These are phyloP conservation scores for Pseudonectria buxi DNA, from an alignment of 2,329 filamentous ascomycete genomes.

Conservation along the genomic window DNA sequence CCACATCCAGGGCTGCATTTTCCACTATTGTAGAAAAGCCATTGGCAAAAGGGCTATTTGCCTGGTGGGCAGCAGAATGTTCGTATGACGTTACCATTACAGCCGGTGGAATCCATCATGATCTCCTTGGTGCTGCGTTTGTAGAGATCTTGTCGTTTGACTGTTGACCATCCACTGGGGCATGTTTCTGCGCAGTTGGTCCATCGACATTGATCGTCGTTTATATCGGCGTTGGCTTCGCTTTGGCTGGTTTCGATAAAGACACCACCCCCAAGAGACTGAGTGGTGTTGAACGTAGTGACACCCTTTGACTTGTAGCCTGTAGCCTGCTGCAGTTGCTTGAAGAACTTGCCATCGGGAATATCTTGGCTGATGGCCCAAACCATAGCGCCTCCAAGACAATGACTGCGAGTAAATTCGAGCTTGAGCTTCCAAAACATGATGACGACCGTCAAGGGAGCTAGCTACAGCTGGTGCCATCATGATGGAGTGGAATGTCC, in stretches of 20 bases:
- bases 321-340: slow-evolving; percentile 1
- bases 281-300: too few relatives aligned
- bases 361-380: slow-evolving; percentile 9
- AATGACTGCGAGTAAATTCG: slow-evolving; percentile 3
- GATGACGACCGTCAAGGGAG: slow-evolving; percentile 53
- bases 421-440: slow-evolving; percentile 43
- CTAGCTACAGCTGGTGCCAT: slow-evolving; percentile 51
- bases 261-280: too few relatives aligned
- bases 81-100: background rate
- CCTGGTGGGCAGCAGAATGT: slow-evolving; percentile 6
- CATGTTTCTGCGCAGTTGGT: slow-evolving; percentile 4
- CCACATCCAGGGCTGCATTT: slow-evolving; percentile 4
- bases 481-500: slow-evolving; percentile 60
- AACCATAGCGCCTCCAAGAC: slow-evolving; percentile 8
- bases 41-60: slow-evolving; percentile 4
- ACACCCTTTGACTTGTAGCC: too few relatives aligned
- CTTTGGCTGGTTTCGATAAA: background rate
- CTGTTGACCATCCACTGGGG: background rate
- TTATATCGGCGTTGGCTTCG: slow-evolving; percentile 1
- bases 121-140: background rate
- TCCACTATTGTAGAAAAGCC: slow-evolving; percentile 5
- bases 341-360: slow-evolving; percentile 1
- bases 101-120: slow-evolving; percentile 5
- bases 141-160: background rate
- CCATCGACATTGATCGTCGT: slow-evolving; percentile 2